Percentiles rank a stretch among this genome's conserved stretches.
These are phyloP conservation scores for Zizania palustris DNA, from an alignment of 202 grass and related monocot genomes.

Conservation along the genomic window DNA sequence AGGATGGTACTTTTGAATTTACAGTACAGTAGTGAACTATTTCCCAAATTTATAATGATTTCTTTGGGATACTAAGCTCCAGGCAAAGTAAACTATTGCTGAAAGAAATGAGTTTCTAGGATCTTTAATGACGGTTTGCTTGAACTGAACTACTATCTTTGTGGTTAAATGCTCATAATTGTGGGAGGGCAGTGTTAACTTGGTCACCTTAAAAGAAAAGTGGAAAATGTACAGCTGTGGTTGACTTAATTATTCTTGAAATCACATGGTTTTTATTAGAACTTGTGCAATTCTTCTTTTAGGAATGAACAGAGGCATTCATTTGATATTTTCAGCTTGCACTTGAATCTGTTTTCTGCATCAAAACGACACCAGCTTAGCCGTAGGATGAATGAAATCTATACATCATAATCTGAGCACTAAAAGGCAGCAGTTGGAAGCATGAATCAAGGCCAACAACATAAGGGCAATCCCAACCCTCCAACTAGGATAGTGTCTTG, in stretches of 20 bases:
- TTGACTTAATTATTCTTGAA: constrained; percentile 16
- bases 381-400: constrained; percentile 2
- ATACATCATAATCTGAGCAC: neutral
- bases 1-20: neutral
- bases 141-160: constrained; percentile 10
- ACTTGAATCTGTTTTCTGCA: neutral
- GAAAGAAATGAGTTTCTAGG: neutral
- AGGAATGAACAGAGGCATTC: constrained; percentile 13
- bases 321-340: neutral
- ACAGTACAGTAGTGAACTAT: neutral
- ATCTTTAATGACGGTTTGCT: neutral
- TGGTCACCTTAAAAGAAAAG: constrained; percentile 1
- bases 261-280: constrained; percentile 8
- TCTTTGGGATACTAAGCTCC: neutral
- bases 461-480: too few species aligned
- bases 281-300: constrained; percentile 9
- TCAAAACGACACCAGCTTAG: neutral
- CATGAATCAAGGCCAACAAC: constrained; percentile 23
- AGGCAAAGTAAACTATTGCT: neutral
- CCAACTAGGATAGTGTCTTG: too few species aligned
- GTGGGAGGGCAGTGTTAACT: neutral
- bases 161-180: neutral
- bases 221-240: neutral
- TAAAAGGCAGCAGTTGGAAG: constrained; percentile 21
- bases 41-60: neutral